Base-by-base conservation (phyloP, 2,329 filamentous ascomycete species). In the Alternaria sp. region DNA sequence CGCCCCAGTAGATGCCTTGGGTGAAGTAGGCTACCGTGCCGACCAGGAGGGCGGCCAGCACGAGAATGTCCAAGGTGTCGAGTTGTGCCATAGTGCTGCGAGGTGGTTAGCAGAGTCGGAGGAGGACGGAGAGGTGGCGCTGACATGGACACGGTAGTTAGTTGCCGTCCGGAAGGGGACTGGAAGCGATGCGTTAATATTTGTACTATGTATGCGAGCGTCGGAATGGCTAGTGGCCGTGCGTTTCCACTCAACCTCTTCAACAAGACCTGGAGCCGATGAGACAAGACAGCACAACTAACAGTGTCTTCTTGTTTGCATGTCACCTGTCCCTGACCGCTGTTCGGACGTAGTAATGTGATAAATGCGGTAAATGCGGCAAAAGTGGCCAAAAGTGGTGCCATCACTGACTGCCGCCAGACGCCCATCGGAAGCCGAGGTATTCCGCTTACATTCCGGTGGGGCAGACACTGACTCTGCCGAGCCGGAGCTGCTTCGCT, bases 21-120 rank as follows among this genome's bases (percentile, higher is more conserved):
- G 95, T 98, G 81, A 99, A 96, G 82, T 98, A 99, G 75, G 94
- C 95, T 61, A 93, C 77, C 46, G 93, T 97, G 67, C 92, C 95
- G 58, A 96, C 78, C 55, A 98, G 85, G 71, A 99, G 89, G 58
- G 87, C 87, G 62, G 88, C 87, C 67, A 99, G 90, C 84, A 99
- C 95, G 72, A 97, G 80, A 71, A 98, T 85, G 85, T 99, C 95
- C 82, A 99, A 83, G 26, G 93, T 96, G 78, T 99, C 95, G 77
- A 99, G 88, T 85, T 97, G 91, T 69, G 94, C 92, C 95, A 99
- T 98, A 72, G 68, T 84, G 78, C 68, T 60, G 64, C 21, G 28
- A 57, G 56, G 59, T 61, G 63, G 60, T 55, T 50, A 53, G 58
- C 52, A 59, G 52, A 52, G 46, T 41, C 49, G 31, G 52, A 61